Conservation (phyloP, 169 alveolate species). For the Cryptosporidium ubiquitum region DNA sequence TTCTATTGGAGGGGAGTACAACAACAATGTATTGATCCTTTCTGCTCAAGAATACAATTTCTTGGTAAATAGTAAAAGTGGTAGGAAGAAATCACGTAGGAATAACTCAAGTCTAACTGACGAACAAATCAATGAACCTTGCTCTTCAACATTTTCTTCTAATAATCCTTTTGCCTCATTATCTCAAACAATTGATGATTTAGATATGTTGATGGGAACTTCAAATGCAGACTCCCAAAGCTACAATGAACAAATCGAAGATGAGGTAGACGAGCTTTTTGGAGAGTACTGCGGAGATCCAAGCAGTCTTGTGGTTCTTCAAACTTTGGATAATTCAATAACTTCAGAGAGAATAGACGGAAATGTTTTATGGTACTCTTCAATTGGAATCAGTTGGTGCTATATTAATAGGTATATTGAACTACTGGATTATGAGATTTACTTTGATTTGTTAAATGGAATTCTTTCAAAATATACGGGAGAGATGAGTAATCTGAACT, state of each 20-base stretch:
- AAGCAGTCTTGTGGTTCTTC: constrained; percentile 57
- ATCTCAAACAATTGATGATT: constrained; percentile 67
- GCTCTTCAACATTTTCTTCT: background rate
- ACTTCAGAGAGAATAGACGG: constrained; percentile 71
- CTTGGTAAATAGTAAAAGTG: constrained; percentile 15
- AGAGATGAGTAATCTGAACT: background rate
- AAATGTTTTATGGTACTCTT: constrained; percentile 45
- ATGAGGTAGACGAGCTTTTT: constrained; percentile 9
- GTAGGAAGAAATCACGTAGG: constrained; percentile 10
- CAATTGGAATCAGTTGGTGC: constrained; percentile 60
- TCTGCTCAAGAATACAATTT: constrained; percentile 46
- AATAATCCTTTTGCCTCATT: constrained; percentile 54
- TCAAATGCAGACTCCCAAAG: constrained; percentile 12
- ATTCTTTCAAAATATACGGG: constrained; percentile 41
- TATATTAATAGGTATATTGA: constrained; percentile 59
- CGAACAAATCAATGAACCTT: background rate
- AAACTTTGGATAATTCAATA: constrained; percentile 50
- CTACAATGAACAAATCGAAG: constrained; percentile 7
- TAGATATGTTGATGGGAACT: constrained; percentile 68
- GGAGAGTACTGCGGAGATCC: constrained; percentile 73
- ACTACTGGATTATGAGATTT: constrained; percentile 34
- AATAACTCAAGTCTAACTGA: background rate
- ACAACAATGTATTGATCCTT: constrained; percentile 12
- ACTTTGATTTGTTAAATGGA: constrained; percentile 37
- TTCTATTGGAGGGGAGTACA: background rate